Conservation (phyloP, 2,329 filamentous ascomycete genomes). For the Chaetomiaceae sp. region DNA sequence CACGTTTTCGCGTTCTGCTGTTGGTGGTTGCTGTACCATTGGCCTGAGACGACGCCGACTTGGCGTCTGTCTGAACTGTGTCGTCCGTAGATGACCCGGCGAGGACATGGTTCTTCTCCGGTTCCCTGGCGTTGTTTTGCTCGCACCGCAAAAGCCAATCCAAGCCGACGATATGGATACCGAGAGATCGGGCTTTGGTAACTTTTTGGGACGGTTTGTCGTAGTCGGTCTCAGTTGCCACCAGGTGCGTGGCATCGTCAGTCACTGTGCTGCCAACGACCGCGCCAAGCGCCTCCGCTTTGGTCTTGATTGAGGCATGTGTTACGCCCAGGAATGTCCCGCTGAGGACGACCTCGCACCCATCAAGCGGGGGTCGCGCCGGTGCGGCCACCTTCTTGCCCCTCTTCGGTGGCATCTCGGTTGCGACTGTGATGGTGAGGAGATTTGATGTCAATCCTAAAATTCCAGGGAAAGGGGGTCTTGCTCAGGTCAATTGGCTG, state of each 20-base stretch:
- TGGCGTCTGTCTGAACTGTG: background rate
- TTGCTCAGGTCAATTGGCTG: background rate
- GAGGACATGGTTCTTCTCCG: constrained; percentile 29
- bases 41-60: constrained; percentile 11
- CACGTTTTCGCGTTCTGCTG: constrained; percentile 26
- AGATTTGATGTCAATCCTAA: no score
- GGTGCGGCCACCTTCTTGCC: constrained; percentile 21
- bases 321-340: constrained; percentile 54
- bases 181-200: constrained; percentile 42
- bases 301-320: constrained; percentile 46
- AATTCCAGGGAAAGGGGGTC: no score
- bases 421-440: background rate
- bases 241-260: constrained; percentile 50
- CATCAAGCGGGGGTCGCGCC: constrained; percentile 39
- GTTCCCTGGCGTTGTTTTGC: constrained; percentile 36
- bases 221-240: constrained; percentile 52
- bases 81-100: constrained; percentile 2
- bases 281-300: constrained; percentile 48
- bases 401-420: constrained; percentile 23
- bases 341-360: constrained; percentile 52
- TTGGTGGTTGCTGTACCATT: constrained; percentile 23
- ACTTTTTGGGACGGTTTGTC: constrained; percentile 49
- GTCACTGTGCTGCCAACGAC: constrained; percentile 44
- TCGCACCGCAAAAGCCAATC: constrained; percentile 61
- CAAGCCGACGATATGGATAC: constrained; percentile 52